Evolutionary conservation across 495 filamentous ascomycete species (phyloP), one percentile per base, ranked within the genome.

Genomic region (Hyaloscypha variabilis): DNA sequence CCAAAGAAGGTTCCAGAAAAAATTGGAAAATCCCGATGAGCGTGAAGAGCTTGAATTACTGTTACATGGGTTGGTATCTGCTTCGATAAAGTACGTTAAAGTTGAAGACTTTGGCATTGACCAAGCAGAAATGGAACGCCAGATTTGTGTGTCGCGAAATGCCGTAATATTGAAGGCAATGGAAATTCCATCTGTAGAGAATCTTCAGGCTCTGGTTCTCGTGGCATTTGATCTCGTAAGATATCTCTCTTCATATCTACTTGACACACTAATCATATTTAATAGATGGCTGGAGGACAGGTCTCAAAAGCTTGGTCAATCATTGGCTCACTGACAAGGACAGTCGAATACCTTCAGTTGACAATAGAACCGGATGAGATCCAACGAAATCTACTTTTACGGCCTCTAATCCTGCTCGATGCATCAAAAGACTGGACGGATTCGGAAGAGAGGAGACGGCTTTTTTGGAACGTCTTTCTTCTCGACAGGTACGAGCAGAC

Each of bases 381-480:
- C 21, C 64, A 69, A n/a, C 58, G 55, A 30, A 61, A 71, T 14
- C 62, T 69, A 25, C 59, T 78, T 4, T 64, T 73, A 8, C 62
- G 50, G 23, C 70, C 74, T 1, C 61, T 74, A 17, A 64, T 52
- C 11, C 56, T 71, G 21, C 65, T 76, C 17, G 46, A 64, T 13
- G 46, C 54, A 1, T 21, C 77, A 10, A 63, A 69, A 54, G 59
- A 72, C 29, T 78, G 75, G 78, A 73, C 71, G 5, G 78, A 78
- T 49, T 66, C 62, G 19, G 77, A 80, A 63, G 74, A 76, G 29
- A 65, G 78, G 46, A 64, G 78, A 34, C 60, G 77, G 19, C 53
- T 80, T 1, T 80, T 80, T 60, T 79, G 77, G 78, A 79, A 73
- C 42, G 70, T 81, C n/a, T 81, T 80, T 55, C 56, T 71, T 19